phyloP scores from a whole-genome alignment of 345 rosid genomes.

The Arabis alpina region DNA sequence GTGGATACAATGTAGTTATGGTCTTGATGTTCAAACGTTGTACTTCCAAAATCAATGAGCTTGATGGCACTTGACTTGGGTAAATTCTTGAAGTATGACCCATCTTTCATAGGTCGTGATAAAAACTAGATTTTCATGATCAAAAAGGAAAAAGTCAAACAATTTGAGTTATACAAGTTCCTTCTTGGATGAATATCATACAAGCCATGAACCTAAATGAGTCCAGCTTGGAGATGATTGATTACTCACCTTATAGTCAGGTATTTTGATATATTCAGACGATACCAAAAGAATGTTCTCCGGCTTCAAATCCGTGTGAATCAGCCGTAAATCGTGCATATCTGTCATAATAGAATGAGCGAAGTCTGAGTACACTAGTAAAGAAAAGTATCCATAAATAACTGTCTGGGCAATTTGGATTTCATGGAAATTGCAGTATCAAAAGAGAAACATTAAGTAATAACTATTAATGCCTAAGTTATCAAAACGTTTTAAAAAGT shows the following conservation, averaged over 20 bases:
- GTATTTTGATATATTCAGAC: slow-evolving; percentile 73
- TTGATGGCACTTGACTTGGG: slow-evolving; percentile 79
- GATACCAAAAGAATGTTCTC: slow-evolving; percentile 81
- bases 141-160: slow-evolving; percentile 22
- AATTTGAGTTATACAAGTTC: slow-evolving; percentile 16
- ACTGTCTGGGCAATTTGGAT: neutral
- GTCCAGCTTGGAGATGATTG: slow-evolving; percentile 15
- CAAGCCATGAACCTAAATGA: slow-evolving; percentile 12
- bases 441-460: slow-evolving; percentile 14
- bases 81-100: slow-evolving; percentile 71
- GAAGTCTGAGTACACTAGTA: slow-evolving; percentile 9
- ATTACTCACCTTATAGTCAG: slow-evolving; percentile 67
- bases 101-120: slow-evolving; percentile 68
- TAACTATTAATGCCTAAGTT: slow-evolving; percentile 23
- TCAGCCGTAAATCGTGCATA: slow-evolving; percentile 74
- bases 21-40: slow-evolving; percentile 80
- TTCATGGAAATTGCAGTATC: slow-evolving; percentile 6
- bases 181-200: slow-evolving; percentile 9
- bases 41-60: slow-evolving; percentile 89
- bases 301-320: slow-evolving; percentile 88
- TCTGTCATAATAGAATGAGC: slow-evolving; percentile 52
- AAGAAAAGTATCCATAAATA: slow-evolving; percentile 10
- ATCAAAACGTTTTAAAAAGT: neutral
- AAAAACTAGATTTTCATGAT: slow-evolving; percentile 50
- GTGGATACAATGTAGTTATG: slow-evolving; percentile 84